Percentiles rank a stretch among this genome's conserved stretches.
Evolutionary conservation across 352 stramenopile genomes (phyloP).

Genomic region (Phytophthora sp.): DNA sequence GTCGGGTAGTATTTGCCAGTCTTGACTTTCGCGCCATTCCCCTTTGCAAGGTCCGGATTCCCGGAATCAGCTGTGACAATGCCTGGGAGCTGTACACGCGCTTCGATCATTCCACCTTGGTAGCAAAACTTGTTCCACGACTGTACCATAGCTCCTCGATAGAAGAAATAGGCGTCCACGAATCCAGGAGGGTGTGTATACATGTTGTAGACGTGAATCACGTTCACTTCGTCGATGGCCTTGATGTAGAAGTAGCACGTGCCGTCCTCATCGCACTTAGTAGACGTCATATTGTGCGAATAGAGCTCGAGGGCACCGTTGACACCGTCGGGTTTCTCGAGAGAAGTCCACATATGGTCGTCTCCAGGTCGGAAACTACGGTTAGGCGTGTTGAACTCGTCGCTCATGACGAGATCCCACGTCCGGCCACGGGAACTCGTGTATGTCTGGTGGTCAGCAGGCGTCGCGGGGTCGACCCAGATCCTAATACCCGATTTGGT

Average conservation of each 20-base stretch:
- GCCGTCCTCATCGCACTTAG: slow-evolving; percentile 46
- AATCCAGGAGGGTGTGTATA: slow-evolving; percentile 59
- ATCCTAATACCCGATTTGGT: slow-evolving; percentile 43
- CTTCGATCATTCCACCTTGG: slow-evolving; percentile 92
- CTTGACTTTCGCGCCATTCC: slow-evolving; percentile 39
- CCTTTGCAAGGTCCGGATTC: slow-evolving; percentile 49
- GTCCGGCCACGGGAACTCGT: slow-evolving; percentile 44
- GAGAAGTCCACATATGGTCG: slow-evolving; percentile 94
- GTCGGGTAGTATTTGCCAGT: slow-evolving; percentile 66
- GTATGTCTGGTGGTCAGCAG: slow-evolving; percentile 42
- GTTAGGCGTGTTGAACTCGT: slow-evolving; percentile 93
- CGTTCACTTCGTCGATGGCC: slow-evolving; percentile 38
- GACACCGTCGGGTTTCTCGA: slow-evolving; percentile 94
- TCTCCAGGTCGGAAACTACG: slow-evolving; percentile 90
- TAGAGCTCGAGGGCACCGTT: slow-evolving; percentile 92
- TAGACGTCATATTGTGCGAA: slow-evolving; percentile 78
- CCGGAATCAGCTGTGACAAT: slow-evolving; percentile 57
- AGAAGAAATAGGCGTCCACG: slow-evolving; percentile 55
- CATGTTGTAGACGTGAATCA: slow-evolving; percentile 62
- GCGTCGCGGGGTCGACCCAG: slow-evolving; percentile 73
- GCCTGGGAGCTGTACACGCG: slow-evolving; percentile 89
- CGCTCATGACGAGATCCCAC: slow-evolving; percentile 90
- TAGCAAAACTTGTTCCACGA: slow-evolving; percentile 97
- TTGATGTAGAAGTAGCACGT: slow-evolving; percentile 66
- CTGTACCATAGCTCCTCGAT: slow-evolving; percentile 88